Base-by-base conservation (phyloP, 495 filamentous ascomycete genomes). In the Diplogelasinospora grovesii region DNA sequence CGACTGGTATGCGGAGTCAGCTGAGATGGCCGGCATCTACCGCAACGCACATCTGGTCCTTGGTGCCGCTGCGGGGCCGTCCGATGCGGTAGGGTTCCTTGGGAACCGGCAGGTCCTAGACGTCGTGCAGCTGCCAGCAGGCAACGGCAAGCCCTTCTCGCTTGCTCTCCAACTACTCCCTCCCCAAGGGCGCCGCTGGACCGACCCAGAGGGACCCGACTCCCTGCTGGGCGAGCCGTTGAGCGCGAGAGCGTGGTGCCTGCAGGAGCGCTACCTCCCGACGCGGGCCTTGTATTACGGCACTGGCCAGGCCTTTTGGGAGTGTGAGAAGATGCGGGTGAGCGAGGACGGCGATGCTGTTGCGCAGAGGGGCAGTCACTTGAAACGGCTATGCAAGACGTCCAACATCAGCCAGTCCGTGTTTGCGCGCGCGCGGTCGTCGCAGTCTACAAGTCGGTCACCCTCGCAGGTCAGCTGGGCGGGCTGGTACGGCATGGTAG, bases 11-110 rank as follows among this genome's bases (percentile, higher is more conserved):
- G 36, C 27, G 14, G 68, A 72, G 48, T 50, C 67, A 0, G 49
- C 41, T 6, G 33, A 51, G 20, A 72, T 72, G 67, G 51, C 48
- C 11, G 36, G 43, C 4, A 49, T 72, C 16, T 74, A 73, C 43
- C 43, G 45, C 13, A 48, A 66, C 24, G 56, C 66, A 1, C 40
- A 60, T 24, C 36, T 68, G 8, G 48, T 52, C 3, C 27, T 57
- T 25, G 37, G 29, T 10, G 54, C 50, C 5, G 37, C 47, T 10
- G 44, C 46, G 5, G 30, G 36, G 5, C 11, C 19, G 8, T 46
- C 50, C 0, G 53, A 51, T 26, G 26, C 15, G 1, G 18, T 33
- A 3, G 53, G 53, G n/a, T 57, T 57, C 26, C 50, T 57, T 5
- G 8, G 18, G 5, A 20, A 19, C 14, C 31, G 50, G 10, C 4